Conservation (phyloP, 139 green algal genomes). For the Dunaliella primolecta region DNA sequence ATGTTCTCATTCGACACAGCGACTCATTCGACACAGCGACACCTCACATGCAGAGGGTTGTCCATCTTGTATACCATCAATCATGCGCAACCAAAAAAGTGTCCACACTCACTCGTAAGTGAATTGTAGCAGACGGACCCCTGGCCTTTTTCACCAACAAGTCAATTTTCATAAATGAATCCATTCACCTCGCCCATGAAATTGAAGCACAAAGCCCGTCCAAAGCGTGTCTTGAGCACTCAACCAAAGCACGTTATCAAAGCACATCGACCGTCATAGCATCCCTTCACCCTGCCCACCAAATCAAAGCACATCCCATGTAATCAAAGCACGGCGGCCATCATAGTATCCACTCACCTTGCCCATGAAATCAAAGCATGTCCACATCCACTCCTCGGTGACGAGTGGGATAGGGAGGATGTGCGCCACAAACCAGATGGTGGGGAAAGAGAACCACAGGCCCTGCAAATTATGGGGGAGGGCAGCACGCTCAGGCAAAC, state of each 20-base stretch:
- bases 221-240: too few species aligned
- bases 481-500: not conserved
- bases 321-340: not conserved
- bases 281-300: not conserved
- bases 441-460: conserved; percentile 40
- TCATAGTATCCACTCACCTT: conserved; percentile 19
- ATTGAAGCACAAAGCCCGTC: too few species aligned
- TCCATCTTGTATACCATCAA: too few species aligned
- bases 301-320: not conserved
- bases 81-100: too few species aligned
- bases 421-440: conserved; percentile 10
- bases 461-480: conserved; percentile 16
- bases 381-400: conserved; percentile 40
- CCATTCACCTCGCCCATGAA: conserved; percentile 33
- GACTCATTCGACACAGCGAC: too few species aligned
- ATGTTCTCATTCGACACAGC: too few species aligned
- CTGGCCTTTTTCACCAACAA: too few species aligned
- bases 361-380: conserved; percentile 29
- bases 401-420: conserved; percentile 2
- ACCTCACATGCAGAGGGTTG: too few species aligned
- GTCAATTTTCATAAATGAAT: not conserved
- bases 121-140: too few species aligned
- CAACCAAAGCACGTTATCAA: too few species aligned
- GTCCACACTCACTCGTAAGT: too few species aligned
- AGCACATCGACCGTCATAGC: too few species aligned